Base-by-base conservation (phyloP, 2,329 filamentous ascomycete species). In the Colletotrichum falcatum region DNA sequence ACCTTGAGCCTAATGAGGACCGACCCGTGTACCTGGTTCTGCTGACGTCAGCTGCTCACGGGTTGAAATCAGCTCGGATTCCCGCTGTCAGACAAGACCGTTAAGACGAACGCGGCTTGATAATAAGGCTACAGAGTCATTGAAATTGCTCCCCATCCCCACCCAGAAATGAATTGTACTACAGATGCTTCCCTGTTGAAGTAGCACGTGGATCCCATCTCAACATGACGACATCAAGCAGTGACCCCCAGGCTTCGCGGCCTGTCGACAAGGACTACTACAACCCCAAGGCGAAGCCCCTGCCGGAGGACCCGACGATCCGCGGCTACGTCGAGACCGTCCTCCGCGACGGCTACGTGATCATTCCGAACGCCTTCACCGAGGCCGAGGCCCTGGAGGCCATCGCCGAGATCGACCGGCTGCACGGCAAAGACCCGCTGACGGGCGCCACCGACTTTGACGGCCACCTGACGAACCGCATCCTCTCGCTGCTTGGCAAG, bases 401-500 rank as follows among this genome's bases (percentile, higher is more conserved):
- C 8, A 9, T 66, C 28, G 64, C 20, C 55, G 64, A 66, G 20
- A 66, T 66, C 7, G 64, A 66, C 5, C 26, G 64, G 0, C 56
- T 66, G 26, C 64, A 66, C 33, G 64, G 64, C 5, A 53, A 44
- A n/a, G 68, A 73, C 11, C 75, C 76, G 2, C 51, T 72, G 37
- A 68, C 49, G 16, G 80, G 81, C 3, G 78, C 79, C 33, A 80
- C 81, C 71, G 51, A 72, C 30, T 83, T 82, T 65, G 81, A 83
- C 65, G 81, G 81, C 1, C 72, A 74, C 62, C 77, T 76, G 46
- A 83, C 81, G 16, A 77, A 79, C 61, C 76, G 80, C 5, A 79
- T 82, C 59, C 81, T 81, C 68, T 78, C 79, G 7, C 74, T 83
- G 28, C 68, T 81, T n/a, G 80, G 81, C 74, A 83, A 83, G 72